Evolutionary conservation across 169 alveolate species (phyloP).

Genomic region (Plasmodium gallinaceum): DNA sequence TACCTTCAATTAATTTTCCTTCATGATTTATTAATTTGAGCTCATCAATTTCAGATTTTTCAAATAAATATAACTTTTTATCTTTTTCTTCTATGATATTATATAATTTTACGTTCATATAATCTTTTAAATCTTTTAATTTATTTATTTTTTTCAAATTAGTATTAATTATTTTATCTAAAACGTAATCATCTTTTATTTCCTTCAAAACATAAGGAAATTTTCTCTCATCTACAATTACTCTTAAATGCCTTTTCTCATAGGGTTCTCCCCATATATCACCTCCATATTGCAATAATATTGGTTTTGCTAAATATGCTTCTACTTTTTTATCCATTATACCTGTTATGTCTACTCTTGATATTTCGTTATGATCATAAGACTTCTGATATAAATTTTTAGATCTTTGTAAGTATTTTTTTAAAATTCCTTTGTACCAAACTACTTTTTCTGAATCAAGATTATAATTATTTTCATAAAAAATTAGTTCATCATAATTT

Average conservation of each 20-base stretch:
- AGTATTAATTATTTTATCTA: slow-evolving; percentile 18
- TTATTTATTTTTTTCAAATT: not conserved
- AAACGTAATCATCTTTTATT: slow-evolving; percentile 31
- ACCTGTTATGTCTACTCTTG: not conserved
- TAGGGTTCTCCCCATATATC: slow-evolving; percentile 1
- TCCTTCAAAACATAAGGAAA: slow-evolving; percentile 33
- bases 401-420: slow-evolving; percentile 12
- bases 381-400: slow-evolving; percentile 17
- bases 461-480: not conserved
- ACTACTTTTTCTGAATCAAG: slow-evolving; percentile 14
- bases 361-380: slow-evolving; percentile 1
- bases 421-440: slow-evolving; percentile 14
- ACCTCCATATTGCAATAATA: slow-evolving; percentile 26
- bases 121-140: not conserved
- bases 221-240: slow-evolving; percentile 20
- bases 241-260: slow-evolving; percentile 19
- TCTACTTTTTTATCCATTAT: not conserved
- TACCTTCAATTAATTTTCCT: slow-evolving; percentile 14
- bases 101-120: slow-evolving; percentile 35
- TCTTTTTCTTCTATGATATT: slow-evolving; percentile 6
- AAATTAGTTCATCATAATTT: not conserved
- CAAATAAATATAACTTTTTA: slow-evolving; percentile 2
- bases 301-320: not conserved
- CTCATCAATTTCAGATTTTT: slow-evolving; percentile 16
- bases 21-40: not conserved